Evolutionary conservation across 2,329 filamentous ascomycete genomes (phyloP).

Genomic region (Shiraia sp.): DNA sequence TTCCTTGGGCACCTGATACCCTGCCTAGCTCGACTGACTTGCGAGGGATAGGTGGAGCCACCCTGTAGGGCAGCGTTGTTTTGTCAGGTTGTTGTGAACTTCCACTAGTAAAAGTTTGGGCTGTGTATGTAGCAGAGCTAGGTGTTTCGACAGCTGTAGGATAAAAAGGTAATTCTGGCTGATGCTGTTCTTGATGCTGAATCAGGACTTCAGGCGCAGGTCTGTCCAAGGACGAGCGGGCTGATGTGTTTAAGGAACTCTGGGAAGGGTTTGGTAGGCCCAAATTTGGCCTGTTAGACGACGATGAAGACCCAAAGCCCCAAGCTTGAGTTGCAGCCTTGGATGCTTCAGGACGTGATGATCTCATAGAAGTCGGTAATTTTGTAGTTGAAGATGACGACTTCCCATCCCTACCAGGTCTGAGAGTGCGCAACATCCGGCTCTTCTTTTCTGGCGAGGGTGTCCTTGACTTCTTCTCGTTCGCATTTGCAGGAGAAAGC

Average conservation of each 20-base stretch:
- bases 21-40: slow-evolving; percentile 24
- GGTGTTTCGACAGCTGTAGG: slow-evolving; percentile 26
- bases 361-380: slow-evolving; percentile 50
- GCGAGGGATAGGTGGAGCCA: slow-evolving; percentile 20
- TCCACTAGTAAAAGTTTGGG: slow-evolving; percentile 14
- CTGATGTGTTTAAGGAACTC: slow-evolving; percentile 21
- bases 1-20: slow-evolving; percentile 8
- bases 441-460: slow-evolving; percentile 66
- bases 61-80: slow-evolving; percentile 9
- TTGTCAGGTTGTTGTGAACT: slow-evolving; percentile 18
- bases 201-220: slow-evolving; percentile 24
- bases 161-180: slow-evolving; percentile 26
- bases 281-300: slow-evolving; percentile 18
- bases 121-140: slow-evolving; percentile 15
- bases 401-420: slow-evolving; percentile 51
- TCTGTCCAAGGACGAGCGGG: slow-evolving; percentile 36
- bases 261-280: slow-evolving; percentile 18
- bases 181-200: slow-evolving; percentile 14
- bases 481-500: slow-evolving; percentile 40
- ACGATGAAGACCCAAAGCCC: slow-evolving; percentile 43
- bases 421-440: slow-evolving; percentile 60
- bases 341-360: slow-evolving; percentile 56
- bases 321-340: slow-evolving; percentile 68
- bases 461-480: slow-evolving; percentile 56
- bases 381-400: slow-evolving; percentile 47